Percentiles rank a stretch among this genome's conserved stretches.
phyloP scores from a whole-genome alignment of 1,139 yeast species.

The Blastobotrys malaysiensis region DNA sequence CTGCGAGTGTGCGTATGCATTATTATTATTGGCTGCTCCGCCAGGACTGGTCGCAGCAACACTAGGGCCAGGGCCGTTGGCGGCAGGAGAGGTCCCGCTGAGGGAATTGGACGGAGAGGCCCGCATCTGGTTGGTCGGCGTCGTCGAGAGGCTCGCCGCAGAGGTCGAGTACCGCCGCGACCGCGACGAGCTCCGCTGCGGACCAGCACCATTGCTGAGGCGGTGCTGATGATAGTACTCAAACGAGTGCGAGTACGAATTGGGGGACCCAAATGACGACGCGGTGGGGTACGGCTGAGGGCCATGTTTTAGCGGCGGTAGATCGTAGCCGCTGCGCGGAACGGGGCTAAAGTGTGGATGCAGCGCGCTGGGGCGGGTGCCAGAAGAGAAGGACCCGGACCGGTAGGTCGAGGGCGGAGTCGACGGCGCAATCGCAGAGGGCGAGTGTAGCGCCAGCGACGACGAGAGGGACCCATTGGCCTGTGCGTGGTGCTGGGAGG shows the following conservation, averaged over 20 bases:
- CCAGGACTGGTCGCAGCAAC: not conserved
- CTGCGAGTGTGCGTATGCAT: not conserved
- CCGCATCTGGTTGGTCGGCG: not conserved
- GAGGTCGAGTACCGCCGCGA: not conserved
- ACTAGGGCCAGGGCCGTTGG: too few species aligned
- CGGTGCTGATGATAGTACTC: not conserved
- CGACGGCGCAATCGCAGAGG: not conserved
- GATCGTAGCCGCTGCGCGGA: not conserved
- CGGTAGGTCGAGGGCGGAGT: not conserved
- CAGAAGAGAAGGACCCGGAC: not conserved
- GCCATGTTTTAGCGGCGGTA: not conserved
- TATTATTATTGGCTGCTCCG: not conserved
- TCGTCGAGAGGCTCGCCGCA: not conserved
- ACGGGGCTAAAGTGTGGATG: not conserved
- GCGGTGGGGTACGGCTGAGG: constrained; percentile 7
- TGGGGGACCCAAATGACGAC: not conserved
- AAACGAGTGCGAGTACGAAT: not conserved
- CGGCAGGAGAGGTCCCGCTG: not conserved
- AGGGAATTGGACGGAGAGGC: not conserved
- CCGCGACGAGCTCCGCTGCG: not conserved
- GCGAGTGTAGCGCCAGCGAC: constrained; percentile 88
- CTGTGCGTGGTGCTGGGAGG: constrained; percentile 38
- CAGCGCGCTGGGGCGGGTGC: not conserved
- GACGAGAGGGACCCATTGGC: constrained; percentile 99
- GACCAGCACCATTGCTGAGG: not conserved